phyloP scores from a whole-genome alignment of 2,329 filamentous ascomycete species.

The Talaromyces rugulosus region DNA sequence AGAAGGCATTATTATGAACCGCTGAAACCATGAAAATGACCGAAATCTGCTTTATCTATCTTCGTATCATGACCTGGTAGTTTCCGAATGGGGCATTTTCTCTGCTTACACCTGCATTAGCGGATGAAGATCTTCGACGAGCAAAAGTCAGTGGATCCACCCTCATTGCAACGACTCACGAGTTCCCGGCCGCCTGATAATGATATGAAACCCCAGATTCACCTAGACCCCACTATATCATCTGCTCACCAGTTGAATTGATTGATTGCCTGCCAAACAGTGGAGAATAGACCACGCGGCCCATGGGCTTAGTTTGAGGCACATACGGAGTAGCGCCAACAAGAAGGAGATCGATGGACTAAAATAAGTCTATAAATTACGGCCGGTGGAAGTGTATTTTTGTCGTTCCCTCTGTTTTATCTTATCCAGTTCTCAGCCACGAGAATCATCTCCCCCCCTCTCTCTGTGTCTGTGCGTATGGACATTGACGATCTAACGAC shows the following conservation, averaged over 20 bases:
- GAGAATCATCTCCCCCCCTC: not conserved
- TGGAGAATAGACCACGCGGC: not conserved
- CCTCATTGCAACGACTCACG: not conserved
- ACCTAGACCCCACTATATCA: too few species aligned
- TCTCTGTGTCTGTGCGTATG: not conserved
- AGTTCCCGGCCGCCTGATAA: not conserved
- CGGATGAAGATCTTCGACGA: not conserved
- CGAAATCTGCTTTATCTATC: too few species aligned
- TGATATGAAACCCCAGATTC: too few species aligned
- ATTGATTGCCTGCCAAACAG: not conserved
- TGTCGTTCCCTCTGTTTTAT: not conserved
- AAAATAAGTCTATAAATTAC: not conserved
- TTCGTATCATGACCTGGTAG: too few species aligned
- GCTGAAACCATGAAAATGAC: too few species aligned
- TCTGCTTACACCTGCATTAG: not conserved
- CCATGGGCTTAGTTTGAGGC: not conserved
- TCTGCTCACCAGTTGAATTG: too few species aligned
- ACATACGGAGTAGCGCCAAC: not conserved
- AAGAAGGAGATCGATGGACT: not conserved
- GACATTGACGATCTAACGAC: not conserved
- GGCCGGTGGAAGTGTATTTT: not conserved
- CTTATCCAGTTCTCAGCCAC: not conserved
- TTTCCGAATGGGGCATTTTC: not conserved
- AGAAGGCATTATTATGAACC: too few species aligned
- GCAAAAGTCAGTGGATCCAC: not conserved